Evolutionary conservation across 805 yeast species (phyloP), one percentile per base, ranked within the genome.

Genomic region (Schwanniomyces vanrijiae): DNA sequence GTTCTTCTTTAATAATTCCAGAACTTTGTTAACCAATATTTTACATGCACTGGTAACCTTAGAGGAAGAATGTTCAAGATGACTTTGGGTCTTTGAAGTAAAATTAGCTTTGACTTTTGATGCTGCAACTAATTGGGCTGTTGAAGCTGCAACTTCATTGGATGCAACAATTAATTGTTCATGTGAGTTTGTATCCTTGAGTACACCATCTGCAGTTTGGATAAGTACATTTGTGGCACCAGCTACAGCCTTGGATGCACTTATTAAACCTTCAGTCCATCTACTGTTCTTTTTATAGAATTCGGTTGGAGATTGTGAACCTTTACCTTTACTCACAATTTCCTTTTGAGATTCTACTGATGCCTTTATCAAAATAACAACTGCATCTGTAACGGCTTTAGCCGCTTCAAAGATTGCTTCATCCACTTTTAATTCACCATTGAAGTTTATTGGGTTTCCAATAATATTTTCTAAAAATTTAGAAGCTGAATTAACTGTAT

Each of bases 181-280:
- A 47, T 83, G 89, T 0, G 88, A 71, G 54, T 83, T 84, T n/a
- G 65, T 63, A 1, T 77, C 76, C 43, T 78, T 74, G 34, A 90
- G 69, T 14, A 88, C 89, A 16, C 95, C 94, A 67, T 89, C 94
- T 0, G 96, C 95, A n/a, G 89, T 86, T 49, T 80, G 80, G 49
- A 90, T 90, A 52, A 90, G 75, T n/a, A 85, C 71, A 57, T 84
- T 86, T 2, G 97, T 90, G 0, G 96, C 81, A 2, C 81, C 80
- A 1, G 95, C 96, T 34, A 90, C 94, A 1, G 92, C 84, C 56
- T 86, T 84, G 1, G 96, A 89, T 14, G 96, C 96, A 49, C 95
- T 86, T 25, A 90, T 83, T 47, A 90, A 81, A 19, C 97, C 97
- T 66, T 90, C 96, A 0, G 96, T 88, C 97, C 97, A 90, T 57